Base-by-base conservation (phyloP, 345 rosid genomes). In the Crucihimalaya himalaica region DNA sequence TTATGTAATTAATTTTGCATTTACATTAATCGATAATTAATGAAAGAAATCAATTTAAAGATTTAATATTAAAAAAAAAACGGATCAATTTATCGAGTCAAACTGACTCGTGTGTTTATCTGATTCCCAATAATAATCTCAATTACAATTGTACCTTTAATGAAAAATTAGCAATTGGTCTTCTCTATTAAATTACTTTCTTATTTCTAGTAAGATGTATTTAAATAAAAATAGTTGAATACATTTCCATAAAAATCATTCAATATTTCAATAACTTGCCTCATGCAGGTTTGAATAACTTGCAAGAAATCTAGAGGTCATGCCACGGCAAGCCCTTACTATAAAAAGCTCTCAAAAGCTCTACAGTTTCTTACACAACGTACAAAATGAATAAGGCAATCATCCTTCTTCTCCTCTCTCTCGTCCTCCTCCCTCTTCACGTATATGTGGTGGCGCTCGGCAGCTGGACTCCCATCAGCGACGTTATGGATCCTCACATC, bases 381-480 rank as follows among this genome's bases (percentile, higher is more conserved):
- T n/a, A n/a, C 21, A 42, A 6, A 20, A 73, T 63, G 77, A 55
- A 46, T 13, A 39, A 27, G 3, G 0, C 14, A 16, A 34, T 64
- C 15, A 45, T 73, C 53, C 46, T 47, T 46, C 28, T 75, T 58
- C 37, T 66, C 47, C 2, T 63, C 58, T 16, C 35, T 3, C 48
- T 62, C 34, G 0, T 52, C 43, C 29, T 64, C 48, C 52, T 52
- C 46, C 46, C 76, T 54, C 27, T 70, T 18, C 57, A 71, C 35
- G 56, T 42, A 14, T 73, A 20, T 35, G 25, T 25, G 13, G 77
- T 12, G 16, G 15, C 63, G 5, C 8, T 56, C 2, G 86, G 84
- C 9, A 80, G 83, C 5, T 88, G 89, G 86, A 18, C 0, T 42
- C 80, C 92, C 28, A 82, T 84, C 50, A 42, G 43, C 66, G 37